Percentiles rank a stretch among this genome's conserved stretches.
phyloP scores from a whole-genome alignment of 1,284 basidiomycete species.

The Ustilago shanxiensis region DNA sequence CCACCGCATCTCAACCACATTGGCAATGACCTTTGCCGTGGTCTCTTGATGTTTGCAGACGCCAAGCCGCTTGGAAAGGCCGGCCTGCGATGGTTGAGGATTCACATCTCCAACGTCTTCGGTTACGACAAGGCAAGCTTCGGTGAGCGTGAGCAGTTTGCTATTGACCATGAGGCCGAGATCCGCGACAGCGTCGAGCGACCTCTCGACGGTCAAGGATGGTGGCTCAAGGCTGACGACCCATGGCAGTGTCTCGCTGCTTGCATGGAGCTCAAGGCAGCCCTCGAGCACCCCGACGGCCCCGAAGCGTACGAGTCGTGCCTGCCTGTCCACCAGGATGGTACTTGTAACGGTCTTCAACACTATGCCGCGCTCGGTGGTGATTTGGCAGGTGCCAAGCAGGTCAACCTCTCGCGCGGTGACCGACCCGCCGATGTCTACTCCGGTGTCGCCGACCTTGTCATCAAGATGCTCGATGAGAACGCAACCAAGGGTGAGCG shows the following conservation, averaged over 20 bases:
- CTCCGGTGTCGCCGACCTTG: slow-evolving; percentile 83
- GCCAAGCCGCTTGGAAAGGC: slow-evolving; percentile 82
- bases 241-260: slow-evolving; percentile 97
- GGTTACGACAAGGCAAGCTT: slow-evolving; percentile 97
- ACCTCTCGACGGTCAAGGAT: slow-evolving; percentile 71
- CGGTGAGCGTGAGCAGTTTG: slow-evolving; percentile 86
- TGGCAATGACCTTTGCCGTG: slow-evolving; percentile 92
- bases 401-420: slow-evolving; percentile 90
- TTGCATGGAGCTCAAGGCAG: slow-evolving; percentile 86
- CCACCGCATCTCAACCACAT: slow-evolving; percentile 96
- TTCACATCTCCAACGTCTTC: slow-evolving; percentile 91
- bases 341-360: slow-evolving; percentile 97
- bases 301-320: slow-evolving; percentile 80
- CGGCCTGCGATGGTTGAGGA: slow-evolving; percentile 88
- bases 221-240: slow-evolving; percentile 87
- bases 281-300: slow-evolving; percentile 76
- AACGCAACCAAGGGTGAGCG: slow-evolving; percentile 74
- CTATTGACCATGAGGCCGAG: slow-evolving; percentile 80
- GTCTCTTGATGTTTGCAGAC: slow-evolving; percentile 87
- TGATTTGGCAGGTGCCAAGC: slow-evolving; percentile 86
- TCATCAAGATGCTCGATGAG: slow-evolving; percentile 73
- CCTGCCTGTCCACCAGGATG: slow-evolving; percentile 97
- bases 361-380: slow-evolving; percentile 98
- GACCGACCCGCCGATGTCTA: slow-evolving; percentile 96
- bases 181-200: slow-evolving; percentile 86